Percentiles rank a stretch among this genome's conserved stretches.
Conservation (phyloP, 352 stramenopile species). For the Globisporangium irregulare region DNA sequence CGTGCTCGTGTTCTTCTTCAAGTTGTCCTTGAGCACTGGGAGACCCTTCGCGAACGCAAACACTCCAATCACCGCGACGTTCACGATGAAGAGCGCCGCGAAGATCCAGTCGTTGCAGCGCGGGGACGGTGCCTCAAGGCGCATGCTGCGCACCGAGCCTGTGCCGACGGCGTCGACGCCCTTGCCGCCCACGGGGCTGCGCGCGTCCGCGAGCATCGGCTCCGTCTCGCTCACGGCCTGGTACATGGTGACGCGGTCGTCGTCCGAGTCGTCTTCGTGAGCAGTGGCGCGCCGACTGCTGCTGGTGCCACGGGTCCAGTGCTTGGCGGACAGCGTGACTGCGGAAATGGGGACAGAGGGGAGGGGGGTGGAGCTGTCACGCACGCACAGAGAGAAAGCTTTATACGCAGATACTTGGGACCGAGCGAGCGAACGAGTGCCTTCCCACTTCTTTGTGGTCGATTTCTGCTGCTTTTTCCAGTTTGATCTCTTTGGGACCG, state of each 20-base stretch:
- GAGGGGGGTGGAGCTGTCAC: neutral
- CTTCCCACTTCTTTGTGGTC: neutral
- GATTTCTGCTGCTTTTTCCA: neutral
- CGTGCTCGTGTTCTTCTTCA: constrained; percentile 8
- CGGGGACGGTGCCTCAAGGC: constrained; percentile 46
- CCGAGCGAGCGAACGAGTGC: neutral
- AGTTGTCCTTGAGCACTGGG: constrained; percentile 33
- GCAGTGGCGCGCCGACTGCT: constrained; percentile 13
- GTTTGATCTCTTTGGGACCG: neutral
- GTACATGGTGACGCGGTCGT: constrained; percentile 52
- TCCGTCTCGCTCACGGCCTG: constrained; percentile 64
- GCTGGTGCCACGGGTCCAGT: neutral
- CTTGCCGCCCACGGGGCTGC: constrained; percentile 30
- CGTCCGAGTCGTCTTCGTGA: constrained; percentile 16
- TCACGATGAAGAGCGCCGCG: constrained; percentile 61
- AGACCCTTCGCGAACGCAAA: constrained; percentile 75
- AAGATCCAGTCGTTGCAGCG: constrained; percentile 79
- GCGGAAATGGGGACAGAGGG: neutral
- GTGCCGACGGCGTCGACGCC: constrained; percentile 26
- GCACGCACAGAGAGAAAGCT: neutral
- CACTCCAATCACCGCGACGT: constrained; percentile 54
- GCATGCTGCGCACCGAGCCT: constrained; percentile 60
- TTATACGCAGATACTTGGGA: neutral
- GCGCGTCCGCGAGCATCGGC: constrained; percentile 56
- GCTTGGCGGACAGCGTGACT: constrained; percentile 6